Evolutionary conservation across 1,284 basidiomycete species (phyloP).

Genomic region (Marasmius fiardii): DNA sequence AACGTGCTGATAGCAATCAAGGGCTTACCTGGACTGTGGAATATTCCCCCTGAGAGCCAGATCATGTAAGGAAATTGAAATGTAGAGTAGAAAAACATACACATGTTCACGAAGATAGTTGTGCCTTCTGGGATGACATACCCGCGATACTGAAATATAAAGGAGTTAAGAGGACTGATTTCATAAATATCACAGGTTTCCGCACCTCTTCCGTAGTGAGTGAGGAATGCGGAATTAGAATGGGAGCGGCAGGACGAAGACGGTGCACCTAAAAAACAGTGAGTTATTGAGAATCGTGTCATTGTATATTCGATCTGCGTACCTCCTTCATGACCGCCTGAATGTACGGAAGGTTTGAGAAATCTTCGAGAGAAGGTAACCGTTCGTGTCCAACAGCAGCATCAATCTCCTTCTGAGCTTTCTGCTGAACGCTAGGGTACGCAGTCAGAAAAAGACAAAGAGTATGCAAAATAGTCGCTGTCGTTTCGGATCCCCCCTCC

Average conservation of each 20-base stretch:
- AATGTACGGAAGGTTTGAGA: too few relatives aligned
- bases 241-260: conserved; percentile 19
- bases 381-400: conserved; percentile 19
- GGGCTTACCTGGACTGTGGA: conserved; percentile 15
- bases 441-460: conserved; percentile 15
- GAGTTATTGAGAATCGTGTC: background rate
- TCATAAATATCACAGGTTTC: background rate
- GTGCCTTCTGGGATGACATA: conserved; percentile 17
- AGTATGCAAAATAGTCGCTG: conserved; percentile 13
- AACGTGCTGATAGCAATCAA: background rate
- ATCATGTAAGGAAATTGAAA: background rate
- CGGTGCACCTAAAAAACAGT: conserved; percentile 17
- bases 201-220: conserved; percentile 12
- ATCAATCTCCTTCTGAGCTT: conserved; percentile 28
- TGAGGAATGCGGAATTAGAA: conserved; percentile 15
- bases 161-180: background rate
- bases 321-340: conserved; percentile 24
- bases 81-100: conserved; percentile 6
- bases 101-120: conserved; percentile 17
- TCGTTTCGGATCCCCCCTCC: conserved; percentile 20
- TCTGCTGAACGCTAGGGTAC: conserved; percentile 22
- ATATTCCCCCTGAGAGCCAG: conserved; percentile 15
- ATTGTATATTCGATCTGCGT: background rate
- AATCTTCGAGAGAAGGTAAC: conserved; percentile 23
- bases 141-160: conserved; percentile 13